Evolutionary conservation across 1,139 yeast species (phyloP), one percentile per base, ranked within the genome.

Genomic region (Chernovozyma sophiae-reginae): DNA sequence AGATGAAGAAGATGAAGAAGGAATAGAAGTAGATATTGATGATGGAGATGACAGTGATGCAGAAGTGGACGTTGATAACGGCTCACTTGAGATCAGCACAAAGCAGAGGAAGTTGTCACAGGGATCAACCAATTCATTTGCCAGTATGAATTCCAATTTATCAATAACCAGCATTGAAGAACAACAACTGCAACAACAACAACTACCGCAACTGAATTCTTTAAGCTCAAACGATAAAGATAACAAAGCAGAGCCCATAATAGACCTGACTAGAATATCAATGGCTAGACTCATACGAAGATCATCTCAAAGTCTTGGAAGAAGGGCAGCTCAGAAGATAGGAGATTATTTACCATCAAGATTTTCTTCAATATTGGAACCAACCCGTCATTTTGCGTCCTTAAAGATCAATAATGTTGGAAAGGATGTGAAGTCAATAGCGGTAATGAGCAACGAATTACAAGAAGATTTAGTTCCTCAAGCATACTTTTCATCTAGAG

Each of bases 341-440:
- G 96, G 96, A 0, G 87, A 86, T 23, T 85, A 82, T 46, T 68
- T 90, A 31, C 97, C 97, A 0, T 79, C 85, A 12, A 76, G 87
- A 36, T 84, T 90, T 38, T 79, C 94, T 1, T 87, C 95, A 2
- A 82, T 90, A 42, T 67, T 92, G 50, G 97, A 90, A 55, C 96
- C 97, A 7, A 83, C 87, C 14, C 72, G 98, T 39, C 97, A 90
- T 54, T 92, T 92, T 72, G 97, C 98, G 0, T 87, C 89, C 18
- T 69, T 92, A 49, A 90, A 89, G 56, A 78, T 92, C 18, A 95
- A 92, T 10, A 71, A 81, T 2, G 64, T 74, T 14, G 63, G 65
- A n/a, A 71, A 70, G 40, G 85, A 80, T 39, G 74, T 76, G n/a
- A 76, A 76, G 48, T 74, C 82, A 4, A 77, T 79, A 27, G 85